Percentiles rank a stretch among this genome's conserved stretches.
Conservation (phyloP, 2,329 filamentous ascomycete genomes). For the Thermothelomyces thermophilus region DNA sequence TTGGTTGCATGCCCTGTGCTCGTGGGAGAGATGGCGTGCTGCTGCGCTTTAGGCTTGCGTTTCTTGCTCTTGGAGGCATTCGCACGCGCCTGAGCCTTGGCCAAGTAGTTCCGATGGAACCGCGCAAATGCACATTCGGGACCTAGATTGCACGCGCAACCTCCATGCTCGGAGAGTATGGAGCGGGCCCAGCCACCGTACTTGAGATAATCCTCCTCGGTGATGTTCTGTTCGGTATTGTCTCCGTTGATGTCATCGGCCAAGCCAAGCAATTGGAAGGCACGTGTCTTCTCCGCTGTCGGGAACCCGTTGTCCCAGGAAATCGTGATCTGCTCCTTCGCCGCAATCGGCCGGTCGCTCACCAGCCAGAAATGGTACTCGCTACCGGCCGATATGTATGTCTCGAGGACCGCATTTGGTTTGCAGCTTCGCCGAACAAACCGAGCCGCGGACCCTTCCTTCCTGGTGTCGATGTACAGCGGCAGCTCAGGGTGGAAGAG, state of each 20-base stretch:
- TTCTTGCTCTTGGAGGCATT: conserved; percentile 42
- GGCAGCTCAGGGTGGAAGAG: conserved; percentile 85
- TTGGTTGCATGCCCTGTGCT: conserved; percentile 57
- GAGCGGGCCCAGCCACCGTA: conserved; percentile 60
- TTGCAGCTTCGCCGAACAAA: conserved; percentile 90
- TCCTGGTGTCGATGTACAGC: conserved; percentile 85
- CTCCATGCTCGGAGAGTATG: conserved; percentile 70
- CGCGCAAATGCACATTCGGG: conserved; percentile 57
- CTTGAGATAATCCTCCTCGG: conserved; percentile 52
- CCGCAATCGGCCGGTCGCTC: conserved; percentile 66
- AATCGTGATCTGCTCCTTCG: conserved; percentile 56
- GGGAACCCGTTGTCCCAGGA: conserved; percentile 62
- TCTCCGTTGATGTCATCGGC: conserved; percentile 50
- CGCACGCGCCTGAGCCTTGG: conserved; percentile 37
- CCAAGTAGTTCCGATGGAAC: conserved; percentile 53
- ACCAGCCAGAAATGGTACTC: conserved; percentile 93
- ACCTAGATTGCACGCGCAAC: conserved; percentile 66
- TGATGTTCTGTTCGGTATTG: conserved; percentile 48
- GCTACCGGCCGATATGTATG: conserved; percentile 68
- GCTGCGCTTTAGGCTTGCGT: conserved; percentile 46
- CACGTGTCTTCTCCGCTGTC: conserved; percentile 47
- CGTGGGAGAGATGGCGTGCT: conserved; percentile 53
- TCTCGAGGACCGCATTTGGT: conserved; percentile 83
- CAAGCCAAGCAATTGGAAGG: conserved; percentile 54
- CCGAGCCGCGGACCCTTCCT: conserved; percentile 77